These are phyloP conservation scores for Amanita exitialis DNA, from an alignment of 768 basidiomycete genomes.

Conservation along the genomic window DNA sequence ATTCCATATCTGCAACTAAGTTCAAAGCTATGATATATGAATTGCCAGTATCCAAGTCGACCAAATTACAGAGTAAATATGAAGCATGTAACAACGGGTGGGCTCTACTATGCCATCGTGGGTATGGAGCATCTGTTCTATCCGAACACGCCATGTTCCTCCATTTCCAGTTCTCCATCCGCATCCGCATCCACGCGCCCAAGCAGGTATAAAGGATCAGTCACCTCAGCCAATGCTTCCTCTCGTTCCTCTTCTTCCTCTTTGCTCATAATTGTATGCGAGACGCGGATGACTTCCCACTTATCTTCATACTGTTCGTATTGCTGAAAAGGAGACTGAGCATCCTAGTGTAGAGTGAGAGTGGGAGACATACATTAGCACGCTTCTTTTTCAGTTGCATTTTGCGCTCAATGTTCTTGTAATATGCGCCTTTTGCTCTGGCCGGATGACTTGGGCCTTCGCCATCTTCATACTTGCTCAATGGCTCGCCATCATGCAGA, in stretches of 20 bases:
- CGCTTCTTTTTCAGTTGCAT: constrained; percentile 83
- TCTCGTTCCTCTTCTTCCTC: constrained; percentile 75
- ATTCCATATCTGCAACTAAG: constrained; percentile 13
- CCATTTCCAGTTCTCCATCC: constrained; percentile 46
- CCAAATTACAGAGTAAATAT: not conserved
- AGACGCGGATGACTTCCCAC: constrained; percentile 72
- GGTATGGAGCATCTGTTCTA: constrained; percentile 7
- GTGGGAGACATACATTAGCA: constrained; percentile 45
- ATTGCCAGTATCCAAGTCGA: not conserved
- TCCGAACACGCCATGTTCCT: constrained; percentile 18
- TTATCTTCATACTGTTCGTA: constrained; percentile 72
- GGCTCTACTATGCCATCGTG: not conserved
- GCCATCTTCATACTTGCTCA: constrained; percentile 23
- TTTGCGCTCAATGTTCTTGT: constrained; percentile 84
- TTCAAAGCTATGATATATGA: not conserved
- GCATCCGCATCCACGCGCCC: constrained; percentile 51
- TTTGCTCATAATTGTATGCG: constrained; percentile 58
- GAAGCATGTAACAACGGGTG: not conserved
- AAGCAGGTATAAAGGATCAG: constrained; percentile 55
- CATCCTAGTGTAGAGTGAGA: not conserved
- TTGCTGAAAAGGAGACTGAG: constrained; percentile 25
- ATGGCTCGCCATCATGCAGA: constrained; percentile 47
- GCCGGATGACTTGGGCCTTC: constrained; percentile 19
- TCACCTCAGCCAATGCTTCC: constrained; percentile 68
- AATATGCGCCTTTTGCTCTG: constrained; percentile 65